Evolutionary conservation across 805 yeast genomes (phyloP).

Genomic region (Myxozyma sirexii): DNA sequence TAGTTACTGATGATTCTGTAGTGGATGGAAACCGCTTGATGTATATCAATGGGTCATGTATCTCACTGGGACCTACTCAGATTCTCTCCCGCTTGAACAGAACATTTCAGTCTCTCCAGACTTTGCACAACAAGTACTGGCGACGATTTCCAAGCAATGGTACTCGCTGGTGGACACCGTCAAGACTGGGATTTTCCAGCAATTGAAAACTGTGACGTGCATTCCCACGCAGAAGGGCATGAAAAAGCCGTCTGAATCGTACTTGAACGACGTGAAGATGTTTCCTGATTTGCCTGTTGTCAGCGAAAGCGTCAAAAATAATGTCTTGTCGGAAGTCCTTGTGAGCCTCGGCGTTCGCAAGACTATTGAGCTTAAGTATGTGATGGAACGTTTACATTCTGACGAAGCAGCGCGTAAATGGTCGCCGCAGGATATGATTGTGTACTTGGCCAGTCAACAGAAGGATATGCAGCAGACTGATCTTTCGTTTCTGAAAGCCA

Average conservation of each 20-base stretch:
- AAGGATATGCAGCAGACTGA: slow-evolving; percentile 39
- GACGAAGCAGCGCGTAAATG: slow-evolving; percentile 38
- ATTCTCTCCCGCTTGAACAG: slow-evolving; percentile 24
- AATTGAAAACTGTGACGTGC: slow-evolving; percentile 36
- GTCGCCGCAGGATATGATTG: slow-evolving; percentile 44
- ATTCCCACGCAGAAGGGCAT: slow-evolving; percentile 47
- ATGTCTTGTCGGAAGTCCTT: slow-evolving; percentile 36
- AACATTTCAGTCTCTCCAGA: slow-evolving; percentile 35
- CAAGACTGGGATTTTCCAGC: slow-evolving; percentile 16
- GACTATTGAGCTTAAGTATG: slow-evolving; percentile 46
- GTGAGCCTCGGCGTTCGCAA: slow-evolving; percentile 43
- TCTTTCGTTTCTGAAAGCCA: slow-evolving; percentile 39
- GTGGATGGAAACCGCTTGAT: slow-evolving; percentile 39
- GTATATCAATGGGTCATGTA: slow-evolving; percentile 36
- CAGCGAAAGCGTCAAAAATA: slow-evolving; percentile 24
- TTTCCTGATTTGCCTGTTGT: slow-evolving; percentile 46
- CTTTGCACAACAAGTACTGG: slow-evolving; percentile 38
- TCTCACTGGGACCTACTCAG: slow-evolving; percentile 14
- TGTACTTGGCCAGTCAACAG: slow-evolving; percentile 40
- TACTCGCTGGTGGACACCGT: slow-evolving; percentile 14
- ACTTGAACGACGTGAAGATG: slow-evolving; percentile 40
- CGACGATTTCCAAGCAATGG: slow-evolving; percentile 39
- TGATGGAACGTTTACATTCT: slow-evolving; percentile 42
- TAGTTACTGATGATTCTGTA: neutral
- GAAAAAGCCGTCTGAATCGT: slow-evolving; percentile 42